Base-by-base conservation (phyloP, 1,139 yeast genomes). In the Candida sanyaensis region DNA sequence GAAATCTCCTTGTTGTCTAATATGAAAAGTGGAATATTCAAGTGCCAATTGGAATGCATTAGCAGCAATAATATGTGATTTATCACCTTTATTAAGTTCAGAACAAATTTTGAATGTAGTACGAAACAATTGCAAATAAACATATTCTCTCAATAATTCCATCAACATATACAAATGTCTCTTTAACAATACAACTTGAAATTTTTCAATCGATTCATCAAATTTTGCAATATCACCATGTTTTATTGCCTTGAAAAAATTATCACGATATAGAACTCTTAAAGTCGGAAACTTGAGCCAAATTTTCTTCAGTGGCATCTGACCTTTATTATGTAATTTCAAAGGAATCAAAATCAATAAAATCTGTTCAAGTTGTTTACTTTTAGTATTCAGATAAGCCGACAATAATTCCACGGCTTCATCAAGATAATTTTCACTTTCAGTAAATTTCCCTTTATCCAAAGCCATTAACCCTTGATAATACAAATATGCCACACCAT, bases 161-260 rank as follows among this genome's bases (percentile, higher is more conserved):
- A 86, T 70, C 9, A 86, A 73, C 21, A 90, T 69, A 64, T 84
- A 89, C 30, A 90, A 68, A 51, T 85, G 84, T 49, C 79, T 79
- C 45, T 73, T 73, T 37, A 91, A 71, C 48, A 89, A 73, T 8
- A 84, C 58, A 6, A 64, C 54, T 58, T 84, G 83, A 52, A 80
- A 72, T 30, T 57, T 62, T 8, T 62, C 60, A 30, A 89, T 57
- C 37, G 71, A 69, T 1, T 53, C 42, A 47, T 84, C 82, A 62
- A 77, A 89, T 8, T 56, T 55, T 10, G 60, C 52, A 37, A 88
- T 53, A 61, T 89, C 75, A 0, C 97, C 97, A 4, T 58, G 53
- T 11, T 62, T 62, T 6, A 87, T 61, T 10, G 86, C 78, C 6
- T 60, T 52, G 49, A 86, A 72, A 6, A 90, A 56, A 17, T 58